A percentile compares a stretch with the other conserved stretches of the same genome.
These are phyloP conservation scores for Candida tunisiensis DNA, from an alignment of 1,139 yeast genomes.

Conservation along the genomic window DNA sequence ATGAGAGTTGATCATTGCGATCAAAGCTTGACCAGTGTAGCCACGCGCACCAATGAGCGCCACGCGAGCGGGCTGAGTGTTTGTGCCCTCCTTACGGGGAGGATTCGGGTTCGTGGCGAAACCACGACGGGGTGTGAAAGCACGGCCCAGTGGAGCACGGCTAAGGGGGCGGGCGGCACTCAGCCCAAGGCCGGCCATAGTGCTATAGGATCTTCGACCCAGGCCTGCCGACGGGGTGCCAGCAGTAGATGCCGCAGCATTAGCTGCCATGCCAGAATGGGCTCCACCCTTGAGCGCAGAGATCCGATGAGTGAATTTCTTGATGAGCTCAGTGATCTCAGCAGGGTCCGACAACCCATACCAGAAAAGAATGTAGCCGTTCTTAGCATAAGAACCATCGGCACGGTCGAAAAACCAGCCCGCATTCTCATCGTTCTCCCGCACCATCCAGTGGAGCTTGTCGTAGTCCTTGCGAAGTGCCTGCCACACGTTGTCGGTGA, in stretches of 20 bases:
- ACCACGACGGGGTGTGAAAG: conserved; percentile 6
- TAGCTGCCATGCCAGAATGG: conserved; percentile 3
- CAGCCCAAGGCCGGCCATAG: conserved; percentile 1
- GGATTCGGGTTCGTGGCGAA: conserved; percentile 50
- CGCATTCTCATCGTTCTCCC: conserved; percentile 81
- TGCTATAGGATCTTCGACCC: conserved; percentile 1
- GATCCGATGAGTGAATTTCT: conserved; percentile 27
- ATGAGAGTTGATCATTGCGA: conserved; percentile 71
- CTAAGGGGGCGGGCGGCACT: neutral
- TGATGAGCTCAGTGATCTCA: conserved; percentile 48
- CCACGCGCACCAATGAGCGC: conserved; percentile 99
- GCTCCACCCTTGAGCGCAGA: conserved; percentile 6
- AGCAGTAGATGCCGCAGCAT: conserved; percentile 1
- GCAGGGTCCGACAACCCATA: conserved; percentile 62
- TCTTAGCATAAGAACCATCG: conserved; percentile 83
- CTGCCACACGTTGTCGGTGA: conserved; percentile 84
- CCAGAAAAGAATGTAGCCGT: conserved; percentile 90
- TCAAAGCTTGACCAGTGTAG: conserved; percentile 86
- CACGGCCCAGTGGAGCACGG: neutral
- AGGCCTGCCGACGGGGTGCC: conserved; percentile 1
- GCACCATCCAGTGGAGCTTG: conserved; percentile 72
- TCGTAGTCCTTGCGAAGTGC: conserved; percentile 62
- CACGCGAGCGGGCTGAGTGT: conserved; percentile 45
- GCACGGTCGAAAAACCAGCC: conserved; percentile 88
- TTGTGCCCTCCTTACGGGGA: conserved; percentile 45